Evolutionary conservation across 495 filamentous ascomycete species (phyloP), one percentile per base, ranked within the genome.

Genomic region (Pyronema omphalodes): DNA sequence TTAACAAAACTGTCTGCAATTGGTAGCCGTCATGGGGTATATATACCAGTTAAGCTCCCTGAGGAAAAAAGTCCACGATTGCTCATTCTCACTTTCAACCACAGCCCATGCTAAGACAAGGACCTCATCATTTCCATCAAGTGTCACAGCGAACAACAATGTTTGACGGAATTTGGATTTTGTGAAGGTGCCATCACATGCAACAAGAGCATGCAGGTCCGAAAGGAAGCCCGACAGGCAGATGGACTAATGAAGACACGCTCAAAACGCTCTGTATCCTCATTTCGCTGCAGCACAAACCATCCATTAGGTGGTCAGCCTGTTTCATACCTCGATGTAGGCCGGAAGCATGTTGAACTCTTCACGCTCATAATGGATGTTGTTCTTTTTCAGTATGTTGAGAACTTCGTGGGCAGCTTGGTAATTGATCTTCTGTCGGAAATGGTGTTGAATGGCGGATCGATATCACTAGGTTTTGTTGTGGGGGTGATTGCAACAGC

Each of bases 31-130:
- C 6, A 33, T 9, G 23, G 35, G 6, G 35, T 29, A 7, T 12
- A 11, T 29, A 29, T 50, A 50, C 47, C 19, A 3, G 7, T 33
- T 54, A 8, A 61, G 37, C 3, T 56, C 41, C 0, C 18, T 9
- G 8, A 59, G 15, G 18, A 57, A 62, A 37, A 40, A 62, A 3
- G 19, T 15, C 59, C 54, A 61, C 1, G 52, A 58, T n/a, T 6
- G 15, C 15, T 49, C 36, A 50, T 58, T 62, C 48, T 59, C 53
- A 15, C 50, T 54, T 44, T 62, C 44, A 3, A 62, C 57, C 8
- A 55, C 18, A 8, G 59, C 53, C 57, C 59, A 62, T 0, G 49
- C 59, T 7, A 61, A 44, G 0, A 61, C 34, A 4, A 57, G 3
- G 15, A 51, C 51, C 0, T 59, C 37, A 5, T 52, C 45, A 43